phyloP scores from a whole-genome alignment of 768 basidiomycete species.

The Pisolithus tinctorius region DNA sequence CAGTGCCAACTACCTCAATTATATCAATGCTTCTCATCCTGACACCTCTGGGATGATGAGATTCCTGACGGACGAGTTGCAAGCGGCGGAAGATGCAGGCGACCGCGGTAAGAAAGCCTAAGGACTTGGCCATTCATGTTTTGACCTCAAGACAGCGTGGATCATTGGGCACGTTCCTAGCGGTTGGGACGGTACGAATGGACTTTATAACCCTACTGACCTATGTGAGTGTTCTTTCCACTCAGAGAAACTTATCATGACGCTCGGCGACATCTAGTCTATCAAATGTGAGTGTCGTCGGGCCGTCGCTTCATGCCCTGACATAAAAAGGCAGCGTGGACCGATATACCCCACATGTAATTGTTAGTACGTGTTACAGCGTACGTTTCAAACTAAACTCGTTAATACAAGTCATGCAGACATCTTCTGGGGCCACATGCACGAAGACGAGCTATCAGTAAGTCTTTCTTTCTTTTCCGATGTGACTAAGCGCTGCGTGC shows the following conservation, averaged over 20 bases:
- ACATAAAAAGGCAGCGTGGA: constrained; percentile 44
- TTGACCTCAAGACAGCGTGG: constrained; percentile 32
- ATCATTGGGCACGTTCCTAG: constrained; percentile 51
- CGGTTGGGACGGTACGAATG: constrained; percentile 70
- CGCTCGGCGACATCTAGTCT: constrained; percentile 24
- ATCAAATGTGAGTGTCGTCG: constrained; percentile 37
- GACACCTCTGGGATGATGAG: constrained; percentile 73
- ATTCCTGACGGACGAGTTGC: constrained; percentile 72
- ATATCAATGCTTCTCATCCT: constrained; percentile 63
- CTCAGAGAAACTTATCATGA: constrained; percentile 1
- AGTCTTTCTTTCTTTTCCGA: constrained; percentile 6
- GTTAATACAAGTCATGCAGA: constrained; percentile 29
- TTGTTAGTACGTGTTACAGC: constrained; percentile 50
- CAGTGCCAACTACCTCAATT: constrained; percentile 69
- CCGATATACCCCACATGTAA: constrained; percentile 73
- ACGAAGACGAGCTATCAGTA: constrained; percentile 67
- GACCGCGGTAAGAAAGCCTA: constrained; percentile 48
- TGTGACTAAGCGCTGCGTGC: not conserved
- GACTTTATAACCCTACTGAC: constrained; percentile 58
- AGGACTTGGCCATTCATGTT: not conserved
- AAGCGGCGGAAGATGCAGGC: constrained; percentile 70
- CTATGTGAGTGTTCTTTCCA: constrained; percentile 43
- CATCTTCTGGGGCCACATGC: constrained; percentile 75
- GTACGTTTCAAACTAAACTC: not conserved
- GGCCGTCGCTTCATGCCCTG: not conserved